These are phyloP conservation scores for Triangularia setosa DNA, from an alignment of 2,329 filamentous ascomycete genomes.

Conservation along the genomic window DNA sequence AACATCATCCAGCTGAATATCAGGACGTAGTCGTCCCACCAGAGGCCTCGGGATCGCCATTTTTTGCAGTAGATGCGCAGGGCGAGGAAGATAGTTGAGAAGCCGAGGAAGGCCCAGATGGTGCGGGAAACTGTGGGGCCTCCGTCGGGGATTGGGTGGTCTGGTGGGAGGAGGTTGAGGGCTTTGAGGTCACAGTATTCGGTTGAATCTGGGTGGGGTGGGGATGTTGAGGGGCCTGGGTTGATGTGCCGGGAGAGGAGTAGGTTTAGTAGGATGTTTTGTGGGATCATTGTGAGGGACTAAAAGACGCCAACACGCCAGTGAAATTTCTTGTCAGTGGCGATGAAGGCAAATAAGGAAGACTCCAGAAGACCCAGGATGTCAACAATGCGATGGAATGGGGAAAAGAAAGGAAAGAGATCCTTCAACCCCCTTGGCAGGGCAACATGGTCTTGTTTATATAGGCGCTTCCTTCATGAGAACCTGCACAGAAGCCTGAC, in stretches of 20 bases:
- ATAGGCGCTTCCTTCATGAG: neutral
- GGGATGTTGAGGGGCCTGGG: neutral
- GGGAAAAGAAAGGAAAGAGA: neutral
- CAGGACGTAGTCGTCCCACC: slow-evolving; percentile 24
- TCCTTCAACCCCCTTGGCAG: neutral
- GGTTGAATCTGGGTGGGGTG: neutral
- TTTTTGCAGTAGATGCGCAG: slow-evolving; percentile 23
- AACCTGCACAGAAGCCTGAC: neutral
- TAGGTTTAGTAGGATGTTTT: neutral
- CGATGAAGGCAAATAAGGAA: neutral
- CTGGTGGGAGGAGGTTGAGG: neutral
- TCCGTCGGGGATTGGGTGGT: neutral
- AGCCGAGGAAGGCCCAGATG: slow-evolving; percentile 13
- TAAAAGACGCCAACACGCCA: too few species aligned
- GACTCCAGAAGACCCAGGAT: neutral
- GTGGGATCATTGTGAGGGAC: neutral
- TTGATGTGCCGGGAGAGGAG: neutral
- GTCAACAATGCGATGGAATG: neutral
- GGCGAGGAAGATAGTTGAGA: slow-evolving; percentile 13
- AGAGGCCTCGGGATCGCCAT: slow-evolving; percentile 13
- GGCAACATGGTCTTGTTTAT: neutral
- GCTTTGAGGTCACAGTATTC: slow-evolving; percentile 2
- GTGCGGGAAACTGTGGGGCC: neutral
- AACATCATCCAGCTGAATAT: slow-evolving; percentile 12
- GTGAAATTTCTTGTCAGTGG: neutral